Evolutionary conservation across 306 rosid genomes (phyloP), one percentile per base, ranked within the genome.

Genomic region (Inga leiocalycina): DNA sequence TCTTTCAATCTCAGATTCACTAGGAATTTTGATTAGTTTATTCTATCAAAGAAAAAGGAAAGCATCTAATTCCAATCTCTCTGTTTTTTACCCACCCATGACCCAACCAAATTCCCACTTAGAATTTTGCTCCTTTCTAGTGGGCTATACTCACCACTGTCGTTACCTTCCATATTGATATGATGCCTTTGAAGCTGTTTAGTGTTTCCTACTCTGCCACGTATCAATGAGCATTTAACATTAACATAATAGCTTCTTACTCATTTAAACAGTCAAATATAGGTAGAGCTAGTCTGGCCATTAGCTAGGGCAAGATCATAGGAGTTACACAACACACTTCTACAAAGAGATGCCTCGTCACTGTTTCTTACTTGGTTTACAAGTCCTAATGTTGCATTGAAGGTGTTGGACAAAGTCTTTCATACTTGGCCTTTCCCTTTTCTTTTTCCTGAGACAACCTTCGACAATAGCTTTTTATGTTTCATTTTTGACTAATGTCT

Each of bases 361-460:
- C 43, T 22, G 49, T 15, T 82, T 64, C 64, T 73, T 71, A 87
- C 84, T 72, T 52, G 74, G 51, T 77, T 8, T 39, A 39, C 43
- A 39, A 39, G 8, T 8, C 83, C 85, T 92, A 77, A 88, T 86
- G 79, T 92, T 87, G 88, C 86, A 71, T 34, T 87, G 82, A 30
- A 91, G 91, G 35, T 39, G 86, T 81, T 90, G 93, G 82, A 91
- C 94, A 74, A 91, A 86, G 66, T 83, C 91, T 78, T 87, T 92
- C 98, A 93, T 93, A 79, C 89, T 56, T 68, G 99, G 99, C 80
- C 97, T 91, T 32, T 96, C 97, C 62, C 30, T 91, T 88, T 89
- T 93, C 89, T 90, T 92, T 88, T 93, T 97, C 78, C 78, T 88
- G 37, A 92, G 70, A 82, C 99, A 96, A 41, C 89, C 79, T 96